Conservation (phyloP, 2,329 filamentous ascomycete genomes). For the Hypoxylon sp. region DNA sequence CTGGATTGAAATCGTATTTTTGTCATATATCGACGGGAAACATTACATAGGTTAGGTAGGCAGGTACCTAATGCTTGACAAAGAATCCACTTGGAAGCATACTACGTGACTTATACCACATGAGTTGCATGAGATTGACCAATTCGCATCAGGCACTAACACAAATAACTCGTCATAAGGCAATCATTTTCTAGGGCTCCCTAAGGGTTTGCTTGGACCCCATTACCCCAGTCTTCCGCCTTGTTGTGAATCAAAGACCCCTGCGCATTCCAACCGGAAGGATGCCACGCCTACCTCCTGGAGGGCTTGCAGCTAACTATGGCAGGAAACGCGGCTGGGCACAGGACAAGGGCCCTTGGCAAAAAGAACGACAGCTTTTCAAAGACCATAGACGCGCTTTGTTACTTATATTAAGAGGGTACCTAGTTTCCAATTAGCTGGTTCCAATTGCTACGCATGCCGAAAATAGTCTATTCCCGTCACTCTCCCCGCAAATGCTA, state of each 20-base stretch:
- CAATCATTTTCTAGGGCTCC: background rate
- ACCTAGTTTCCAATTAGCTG: background rate
- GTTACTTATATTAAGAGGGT: background rate
- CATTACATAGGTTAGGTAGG: too few relatives aligned
- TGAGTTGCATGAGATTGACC: background rate
- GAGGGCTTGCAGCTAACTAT: constrained; percentile 10
- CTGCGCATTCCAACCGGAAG: constrained; percentile 24
- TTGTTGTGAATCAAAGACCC: constrained; percentile 16
- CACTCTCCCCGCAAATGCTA: constrained; percentile 11
- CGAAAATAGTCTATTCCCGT: background rate
- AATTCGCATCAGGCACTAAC: background rate
- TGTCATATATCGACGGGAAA: too few relatives aligned
- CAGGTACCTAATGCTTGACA: background rate
- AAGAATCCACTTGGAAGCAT: background rate
- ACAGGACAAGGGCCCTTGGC: background rate
- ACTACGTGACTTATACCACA: background rate
- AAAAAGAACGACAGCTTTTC: background rate
- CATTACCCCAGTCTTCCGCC: constrained; percentile 5
- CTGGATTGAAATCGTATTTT: too few relatives aligned
- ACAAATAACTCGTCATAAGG: background rate
- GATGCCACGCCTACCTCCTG: constrained; percentile 12
- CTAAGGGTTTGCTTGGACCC: background rate
- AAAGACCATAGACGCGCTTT: background rate
- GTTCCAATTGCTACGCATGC: constrained; percentile 11
- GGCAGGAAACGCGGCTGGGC: background rate